These are phyloP conservation scores for Podila clonocystis DNA, from an alignment of 192 early-diverging fungal genomes.

Conservation along the genomic window DNA sequence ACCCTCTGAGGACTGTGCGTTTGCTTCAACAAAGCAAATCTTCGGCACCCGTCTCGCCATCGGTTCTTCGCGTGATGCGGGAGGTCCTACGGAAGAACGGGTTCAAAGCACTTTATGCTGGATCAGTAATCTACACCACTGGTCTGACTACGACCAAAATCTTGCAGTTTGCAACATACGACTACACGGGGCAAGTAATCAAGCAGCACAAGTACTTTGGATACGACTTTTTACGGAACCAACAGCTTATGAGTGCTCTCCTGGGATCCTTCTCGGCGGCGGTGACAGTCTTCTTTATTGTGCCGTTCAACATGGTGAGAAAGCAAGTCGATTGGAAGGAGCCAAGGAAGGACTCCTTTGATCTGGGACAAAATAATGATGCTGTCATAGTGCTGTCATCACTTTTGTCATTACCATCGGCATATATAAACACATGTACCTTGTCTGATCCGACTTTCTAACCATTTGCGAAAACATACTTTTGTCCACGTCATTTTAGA, in stretches of 20 bases:
- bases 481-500: conserved; percentile 1
- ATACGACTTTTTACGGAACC: conserved; percentile 22
- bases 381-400: conserved; percentile 10
- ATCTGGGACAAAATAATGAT: no score
- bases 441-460: neutral
- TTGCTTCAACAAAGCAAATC: conserved; percentile 46
- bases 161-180: conserved; percentile 51
- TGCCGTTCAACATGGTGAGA: conserved; percentile 48
- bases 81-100: conserved; percentile 26
- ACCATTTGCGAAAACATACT: neutral
- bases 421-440: neutral
- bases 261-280: conserved; percentile 43
- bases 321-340: neutral
- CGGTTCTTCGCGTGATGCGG: conserved; percentile 31
- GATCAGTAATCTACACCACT: conserved; percentile 29
- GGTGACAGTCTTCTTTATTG: conserved; percentile 37
- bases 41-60: conserved; percentile 19
- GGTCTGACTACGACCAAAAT: conserved; percentile 36
- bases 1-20: conserved; percentile 43
- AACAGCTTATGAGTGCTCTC: conserved; percentile 11
- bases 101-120: conserved; percentile 32
- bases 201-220: conserved; percentile 28
- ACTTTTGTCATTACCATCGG: neutral
- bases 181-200: conserved; percentile 30
- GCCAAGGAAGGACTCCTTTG: no score